Percentiles rank a stretch among this genome's conserved stretches.
These are phyloP conservation scores for Auriscalpium orientale DNA, from an alignment of 768 basidiomycete species.

Conservation along the genomic window DNA sequence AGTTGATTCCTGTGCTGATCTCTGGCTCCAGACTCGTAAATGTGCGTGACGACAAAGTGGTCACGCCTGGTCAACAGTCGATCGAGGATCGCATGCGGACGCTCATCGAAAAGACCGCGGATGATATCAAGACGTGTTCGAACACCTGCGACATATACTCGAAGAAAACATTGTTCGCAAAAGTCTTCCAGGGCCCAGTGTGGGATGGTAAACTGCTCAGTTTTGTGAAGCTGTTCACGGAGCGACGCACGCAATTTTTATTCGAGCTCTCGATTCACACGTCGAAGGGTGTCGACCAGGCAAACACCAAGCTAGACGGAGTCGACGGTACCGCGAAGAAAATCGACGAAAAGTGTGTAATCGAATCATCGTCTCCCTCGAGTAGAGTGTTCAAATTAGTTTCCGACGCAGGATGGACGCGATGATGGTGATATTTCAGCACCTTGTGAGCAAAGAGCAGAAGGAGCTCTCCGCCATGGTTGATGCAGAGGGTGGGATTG, in stretches of 20 bases:
- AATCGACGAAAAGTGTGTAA: constrained; percentile 8
- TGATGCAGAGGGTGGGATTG: constrained; percentile 15
- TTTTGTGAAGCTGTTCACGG: constrained; percentile 18
- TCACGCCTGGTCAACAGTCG: constrained; percentile 23
- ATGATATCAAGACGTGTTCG: constrained; percentile 23
- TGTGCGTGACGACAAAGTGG: constrained; percentile 21
- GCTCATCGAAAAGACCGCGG: constrained; percentile 17
- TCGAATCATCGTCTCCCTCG: background rate
- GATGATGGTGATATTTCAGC: constrained; percentile 4
- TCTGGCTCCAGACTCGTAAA: constrained; percentile 20
- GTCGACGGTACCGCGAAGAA: background rate
- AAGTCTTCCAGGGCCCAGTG: constrained; percentile 18
- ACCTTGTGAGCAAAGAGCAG: constrained; percentile 3
- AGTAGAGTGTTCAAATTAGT: background rate
- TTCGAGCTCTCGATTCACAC: constrained; percentile 22
- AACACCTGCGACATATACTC: constrained; percentile 24
- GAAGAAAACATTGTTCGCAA: constrained; percentile 19
- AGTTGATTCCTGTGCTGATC: background rate
- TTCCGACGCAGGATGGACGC: constrained; percentile 5
- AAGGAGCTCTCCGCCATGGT: constrained; percentile 2
- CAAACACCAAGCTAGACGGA: constrained; percentile 10
- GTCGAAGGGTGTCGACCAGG: constrained; percentile 16
- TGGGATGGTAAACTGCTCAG: constrained; percentile 20
- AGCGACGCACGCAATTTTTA: constrained; percentile 17
- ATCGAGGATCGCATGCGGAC: constrained; percentile 26